Evolutionary conservation across 768 basidiomycete species (phyloP), one percentile per base, ranked within the genome.

Genomic region (Mycena leptocephala): DNA sequence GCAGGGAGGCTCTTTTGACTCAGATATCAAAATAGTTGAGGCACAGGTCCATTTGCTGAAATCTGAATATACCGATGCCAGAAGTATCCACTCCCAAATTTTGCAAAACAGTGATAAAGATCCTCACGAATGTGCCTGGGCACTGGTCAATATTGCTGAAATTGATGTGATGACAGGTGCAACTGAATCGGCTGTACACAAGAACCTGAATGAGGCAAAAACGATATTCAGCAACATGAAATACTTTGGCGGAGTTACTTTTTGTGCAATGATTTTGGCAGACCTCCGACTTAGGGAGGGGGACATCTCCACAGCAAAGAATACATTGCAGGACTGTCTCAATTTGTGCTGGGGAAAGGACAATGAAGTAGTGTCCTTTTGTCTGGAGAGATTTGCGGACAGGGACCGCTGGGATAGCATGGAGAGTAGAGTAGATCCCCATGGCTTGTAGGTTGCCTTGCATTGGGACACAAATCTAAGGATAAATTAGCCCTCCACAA

Each of bases 61-160:
- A 37, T 70, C 69, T 2, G 69, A 70, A 51, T 70, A 70, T 63
- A 24, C 48, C 2, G 61, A 71, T 7, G 61, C 70, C 10, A 61
- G 26, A 26, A 37, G 35, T 1, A 37, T 71, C 11, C 24, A 63
- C n/a, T 22, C 37, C 1, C 10, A 30, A 41, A 53, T 39, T 18
- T 33, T 10, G 8, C 48, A 53, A 16, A n/a, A 53, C 2, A 37
- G 32, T 22, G 46, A 32, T 10, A 43, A 71, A 14, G 48, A 53
- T 7, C 8, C 8, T 6, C 5, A 14, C 1, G 7, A 18, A 3
- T 28, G 43, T 70, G 59, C 33, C 3, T 20, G 13, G 1, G 32
- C 16, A 6, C 46, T 70, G 11, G 13, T 62, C 5, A 70, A 70
- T 20, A 9, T 70, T 26, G 46, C 70, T 7, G 2, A 43, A 43